Percentiles rank a stretch among this genome's conserved stretches.
Conservation (phyloP, 73 alveolate species). For the Uronychia setigera region DNA sequence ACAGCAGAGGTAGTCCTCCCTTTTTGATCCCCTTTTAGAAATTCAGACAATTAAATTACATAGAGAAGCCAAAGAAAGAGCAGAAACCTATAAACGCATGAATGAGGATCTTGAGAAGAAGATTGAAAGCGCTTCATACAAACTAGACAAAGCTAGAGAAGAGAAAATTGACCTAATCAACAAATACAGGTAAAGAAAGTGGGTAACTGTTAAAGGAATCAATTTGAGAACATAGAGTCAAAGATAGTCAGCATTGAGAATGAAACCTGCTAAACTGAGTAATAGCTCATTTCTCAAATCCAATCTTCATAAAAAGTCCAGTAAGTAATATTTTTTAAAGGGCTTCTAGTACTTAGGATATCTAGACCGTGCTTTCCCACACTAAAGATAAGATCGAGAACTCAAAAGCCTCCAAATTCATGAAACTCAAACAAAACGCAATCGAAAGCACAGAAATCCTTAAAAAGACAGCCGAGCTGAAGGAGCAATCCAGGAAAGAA, state of each 20-base stretch:
- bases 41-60: not conserved
- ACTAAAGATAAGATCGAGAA: not conserved
- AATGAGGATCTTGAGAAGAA: not conserved
- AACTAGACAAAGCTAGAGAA: not conserved
- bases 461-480: slow-evolving; percentile 1
- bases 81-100: not conserved
- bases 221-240: not conserved
- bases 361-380: not conserved
- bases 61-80: slow-evolving; percentile 7
- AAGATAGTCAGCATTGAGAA: not conserved
- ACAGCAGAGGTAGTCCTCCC: not conserved
- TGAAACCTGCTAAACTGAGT: not conserved
- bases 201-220: not conserved
- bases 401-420: not conserved
- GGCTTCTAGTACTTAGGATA: not conserved
- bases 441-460: slow-evolving; percentile 4
- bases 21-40: not conserved
- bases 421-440: not conserved
- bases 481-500: not conserved
- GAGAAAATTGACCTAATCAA: slow-evolving; percentile 2
- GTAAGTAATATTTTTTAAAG: not conserved
- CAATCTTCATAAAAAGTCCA: not conserved
- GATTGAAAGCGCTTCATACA: not conserved
- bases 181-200: slow-evolving; percentile 3
- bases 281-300: not conserved